Percentiles rank a stretch among this genome's conserved stretches.
These are phyloP conservation scores for Halophytophthora polymorphica DNA, from an alignment of 352 stramenopile species.

Conservation along the genomic window DNA sequence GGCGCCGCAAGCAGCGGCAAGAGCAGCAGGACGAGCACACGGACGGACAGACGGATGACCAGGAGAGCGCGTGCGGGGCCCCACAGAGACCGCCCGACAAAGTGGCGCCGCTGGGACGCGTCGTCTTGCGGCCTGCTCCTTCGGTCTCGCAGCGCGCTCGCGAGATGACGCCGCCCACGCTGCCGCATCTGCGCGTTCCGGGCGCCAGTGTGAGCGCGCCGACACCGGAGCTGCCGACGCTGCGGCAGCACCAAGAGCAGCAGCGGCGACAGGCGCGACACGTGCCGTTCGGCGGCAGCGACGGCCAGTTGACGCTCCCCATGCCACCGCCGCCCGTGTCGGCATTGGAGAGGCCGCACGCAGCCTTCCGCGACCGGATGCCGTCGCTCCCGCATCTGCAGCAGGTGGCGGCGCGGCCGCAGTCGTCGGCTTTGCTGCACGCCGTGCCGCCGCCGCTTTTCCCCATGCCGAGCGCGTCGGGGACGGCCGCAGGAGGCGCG, in stretches of 20 bases:
- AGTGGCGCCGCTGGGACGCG: no score
- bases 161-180: no score
- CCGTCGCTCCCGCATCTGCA: constrained; percentile 49
- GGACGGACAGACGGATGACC: neutral
- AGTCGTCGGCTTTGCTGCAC: constrained; percentile 42
- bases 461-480: constrained; percentile 23
- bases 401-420: constrained; percentile 44
- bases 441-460: constrained; percentile 24
- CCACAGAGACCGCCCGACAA: no score
- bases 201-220: constrained; percentile 8
- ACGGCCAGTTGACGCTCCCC: constrained; percentile 42
- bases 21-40: constrained; percentile 8
- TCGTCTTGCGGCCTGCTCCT: no score
- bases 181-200: constrained; percentile 20
- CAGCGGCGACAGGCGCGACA: constrained; percentile 14
- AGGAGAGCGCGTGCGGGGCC: no score
- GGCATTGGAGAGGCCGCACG: constrained; percentile 13
- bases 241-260: constrained; percentile 18
- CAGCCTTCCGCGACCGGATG: constrained; percentile 27
- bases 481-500: neutral
- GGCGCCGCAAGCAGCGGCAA: constrained; percentile 21
- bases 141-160: no score
- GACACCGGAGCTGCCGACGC: constrained; percentile 22
- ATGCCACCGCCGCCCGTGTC: constrained; percentile 15
- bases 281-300: constrained; percentile 22